Conservation (phyloP, 2,329 filamentous ascomycete species). For the Cordyceps javanica region DNA sequence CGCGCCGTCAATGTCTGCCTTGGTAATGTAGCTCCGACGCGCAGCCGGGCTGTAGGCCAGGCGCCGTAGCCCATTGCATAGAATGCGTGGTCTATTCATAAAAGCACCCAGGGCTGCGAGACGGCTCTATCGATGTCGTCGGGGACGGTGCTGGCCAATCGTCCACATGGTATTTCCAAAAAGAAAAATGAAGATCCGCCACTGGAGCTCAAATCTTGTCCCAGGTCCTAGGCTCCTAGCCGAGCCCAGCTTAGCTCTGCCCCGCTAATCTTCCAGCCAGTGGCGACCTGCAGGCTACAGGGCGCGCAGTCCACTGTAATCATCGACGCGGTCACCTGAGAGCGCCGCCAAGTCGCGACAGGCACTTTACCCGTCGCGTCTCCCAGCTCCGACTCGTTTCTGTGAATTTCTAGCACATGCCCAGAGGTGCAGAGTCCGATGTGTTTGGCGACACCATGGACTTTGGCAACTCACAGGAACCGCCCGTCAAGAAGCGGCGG, state of each 20-base stretch:
- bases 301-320: background rate
- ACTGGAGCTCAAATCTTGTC: slow-evolving; percentile 1
- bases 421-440: slow-evolving; percentile 14
- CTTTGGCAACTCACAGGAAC: slow-evolving; percentile 32
- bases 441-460: slow-evolving; percentile 29
- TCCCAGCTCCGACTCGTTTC: slow-evolving; percentile 18
- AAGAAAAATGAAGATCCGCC: slow-evolving; percentile 18
- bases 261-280: slow-evolving; percentile 8
- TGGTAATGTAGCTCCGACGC: slow-evolving; percentile 41
- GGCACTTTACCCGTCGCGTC: slow-evolving; percentile 30
- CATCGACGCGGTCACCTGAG: slow-evolving; percentile 35
- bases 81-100: slow-evolving; percentile 35
- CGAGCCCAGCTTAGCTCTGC: background rate
- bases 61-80: slow-evolving; percentile 33
- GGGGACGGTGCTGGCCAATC: slow-evolving; percentile 13
- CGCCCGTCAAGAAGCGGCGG: slow-evolving; percentile 39
- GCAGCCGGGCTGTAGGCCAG: slow-evolving; percentile 22
- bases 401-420: background rate
- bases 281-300: background rate
- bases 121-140: background rate
- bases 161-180: slow-evolving; percentile 16
- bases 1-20: slow-evolving; percentile 46
- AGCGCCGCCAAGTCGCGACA: slow-evolving; percentile 31
- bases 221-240: background rate
- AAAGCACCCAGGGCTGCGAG: slow-evolving; percentile 8